These are phyloP conservation scores for Brassica cretica DNA, from an alignment of 345 rosid species.

Conservation along the genomic window DNA sequence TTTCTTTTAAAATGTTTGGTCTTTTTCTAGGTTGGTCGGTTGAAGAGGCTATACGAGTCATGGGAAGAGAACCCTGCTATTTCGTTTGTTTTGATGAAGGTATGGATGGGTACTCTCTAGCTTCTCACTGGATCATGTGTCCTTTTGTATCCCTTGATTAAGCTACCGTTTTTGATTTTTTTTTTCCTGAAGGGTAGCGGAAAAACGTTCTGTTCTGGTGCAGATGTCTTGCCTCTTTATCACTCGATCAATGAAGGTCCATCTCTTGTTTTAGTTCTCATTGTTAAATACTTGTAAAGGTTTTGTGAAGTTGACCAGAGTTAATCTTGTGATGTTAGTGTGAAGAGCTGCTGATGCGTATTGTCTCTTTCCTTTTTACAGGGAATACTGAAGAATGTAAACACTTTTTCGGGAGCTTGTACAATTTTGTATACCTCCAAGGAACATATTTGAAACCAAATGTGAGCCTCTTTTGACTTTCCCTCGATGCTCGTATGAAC, in stretches of 20 bases:
- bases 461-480: conserved; percentile 50
- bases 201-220: conserved; percentile 84
- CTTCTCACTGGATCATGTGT: neutral
- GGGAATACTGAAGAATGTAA: conserved; percentile 75
- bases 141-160: conserved; percentile 12
- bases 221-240: conserved; percentile 66
- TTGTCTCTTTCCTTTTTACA: conserved; percentile 40
- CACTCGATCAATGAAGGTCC: conserved; percentile 64
- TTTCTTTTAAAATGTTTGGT: neutral
- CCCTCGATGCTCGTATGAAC: neutral
- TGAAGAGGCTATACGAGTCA: conserved; percentile 75
- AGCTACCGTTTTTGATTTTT: conserved; percentile 39
- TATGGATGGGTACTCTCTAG: conserved; percentile 34
- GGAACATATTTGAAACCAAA: conserved; percentile 88
- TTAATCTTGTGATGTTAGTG: conserved; percentile 17
- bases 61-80: conserved; percentile 95
- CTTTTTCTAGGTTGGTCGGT: conserved; percentile 58
- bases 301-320: conserved; percentile 1
- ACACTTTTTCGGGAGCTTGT: conserved; percentile 56
- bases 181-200: conserved; percentile 68
- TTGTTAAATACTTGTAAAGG: conserved; percentile 1
- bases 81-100: conserved; percentile 78
- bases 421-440: conserved; percentile 83
- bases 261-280: neutral
- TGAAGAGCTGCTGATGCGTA: conserved; percentile 25